Evolutionary conservation across 1,284 basidiomycete species (phyloP).

Genomic region (Cutaneotrichosporon spelunceum): DNA sequence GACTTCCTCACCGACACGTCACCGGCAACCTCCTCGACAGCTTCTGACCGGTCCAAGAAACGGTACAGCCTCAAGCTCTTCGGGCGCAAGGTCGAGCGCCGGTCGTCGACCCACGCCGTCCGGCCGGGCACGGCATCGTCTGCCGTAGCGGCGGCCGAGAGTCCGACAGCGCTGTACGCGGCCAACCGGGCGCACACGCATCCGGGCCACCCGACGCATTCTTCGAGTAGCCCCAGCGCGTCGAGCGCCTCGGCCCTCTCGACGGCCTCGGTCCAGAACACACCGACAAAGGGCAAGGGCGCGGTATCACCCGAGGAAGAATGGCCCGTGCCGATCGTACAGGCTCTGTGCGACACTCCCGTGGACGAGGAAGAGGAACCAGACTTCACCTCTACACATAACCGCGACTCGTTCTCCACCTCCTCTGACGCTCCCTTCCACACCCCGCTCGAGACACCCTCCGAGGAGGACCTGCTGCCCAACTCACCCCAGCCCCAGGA

Average conservation of each 20-base stretch:
- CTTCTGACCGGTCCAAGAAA: not conserved
- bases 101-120: not conserved
- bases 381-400: not conserved
- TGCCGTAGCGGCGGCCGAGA: not conserved
- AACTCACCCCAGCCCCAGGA: no score
- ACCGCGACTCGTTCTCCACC: not conserved
- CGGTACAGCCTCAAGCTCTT: not conserved
- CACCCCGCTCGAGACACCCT: not conserved
- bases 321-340: not conserved
- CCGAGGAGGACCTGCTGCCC: no score
- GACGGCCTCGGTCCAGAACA: not conserved
- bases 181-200: not conserved
- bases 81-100: not conserved
- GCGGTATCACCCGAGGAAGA: not conserved
- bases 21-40: not conserved
- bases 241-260: not conserved
- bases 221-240: not conserved
- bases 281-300: not conserved
- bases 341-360: not conserved
- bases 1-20: constrained; percentile 8
- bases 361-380: not conserved
- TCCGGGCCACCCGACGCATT: no score
- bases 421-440: not conserved
- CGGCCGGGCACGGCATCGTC: not conserved
- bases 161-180: not conserved